Base-by-base conservation (phyloP, 768 basidiomycete genomes). In the Rubroboletus satanas region DNA sequence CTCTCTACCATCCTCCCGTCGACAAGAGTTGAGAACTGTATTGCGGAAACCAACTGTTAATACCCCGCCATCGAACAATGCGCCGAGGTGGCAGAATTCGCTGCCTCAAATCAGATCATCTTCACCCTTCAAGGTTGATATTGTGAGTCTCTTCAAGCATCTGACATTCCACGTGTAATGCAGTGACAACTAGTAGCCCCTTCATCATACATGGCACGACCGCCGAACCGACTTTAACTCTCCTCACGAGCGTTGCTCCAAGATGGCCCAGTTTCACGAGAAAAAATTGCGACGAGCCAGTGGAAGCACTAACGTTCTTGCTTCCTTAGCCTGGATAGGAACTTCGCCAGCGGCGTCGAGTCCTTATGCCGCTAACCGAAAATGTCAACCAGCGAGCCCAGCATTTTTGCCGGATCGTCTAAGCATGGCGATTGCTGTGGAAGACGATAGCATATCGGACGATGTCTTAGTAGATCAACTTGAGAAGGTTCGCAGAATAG, bases 371-470 rank as follows among this genome's bases (percentile, higher is more conserved):
- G 21, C 50, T 43, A 15, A 57, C 10, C 26, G 21, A 38, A 44
- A 7, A 28, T 3, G 11, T 45, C 54, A 28, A 12, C 9, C 12
- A 0, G 33, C 46, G 45, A 52, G 39, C 18, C 12, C 49, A n/a
- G 14, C 31, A 18, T 54, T 35, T 42, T 28, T 48, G 15, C 37
- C 56, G 5, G 55, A 56, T 48, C 47, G 36, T 12, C 17, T 69
- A 29, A 49, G 50, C 49, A 65, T 82, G 45, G 77, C 77, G 2
- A 77, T 75, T 63, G 79, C 77, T 15, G 75, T 82, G 56, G 79
- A 74, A 28, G 77, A 81, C 45, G 75, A 80, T 28, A 75, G 67
- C 17, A 70, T 81, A 46, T 73, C 79, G 3, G 80, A 83, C 62
- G 80, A 81, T 58, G 74, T 70, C 35, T 68, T 83, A 11, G 73